phyloP scores from a whole-genome alignment of 2,329 filamentous ascomycete genomes.

The Ploettnerulaceae sp. region DNA sequence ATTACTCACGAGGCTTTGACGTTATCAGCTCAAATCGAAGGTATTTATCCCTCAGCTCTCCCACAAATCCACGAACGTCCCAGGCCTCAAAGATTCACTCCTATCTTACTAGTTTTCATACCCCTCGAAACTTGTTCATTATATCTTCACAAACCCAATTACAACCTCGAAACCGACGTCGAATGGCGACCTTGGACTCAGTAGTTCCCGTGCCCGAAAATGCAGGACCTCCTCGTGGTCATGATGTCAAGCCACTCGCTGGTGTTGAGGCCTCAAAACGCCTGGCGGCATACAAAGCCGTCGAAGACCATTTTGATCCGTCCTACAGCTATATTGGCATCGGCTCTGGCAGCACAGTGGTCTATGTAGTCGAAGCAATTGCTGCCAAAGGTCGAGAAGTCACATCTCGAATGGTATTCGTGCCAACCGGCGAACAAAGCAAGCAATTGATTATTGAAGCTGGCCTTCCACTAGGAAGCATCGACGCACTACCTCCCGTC shows the following conservation, averaged over 20 bases:
- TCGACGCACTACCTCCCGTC: conserved; percentile 34
- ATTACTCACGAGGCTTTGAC: not conserved
- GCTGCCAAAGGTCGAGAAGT: conserved; percentile 51
- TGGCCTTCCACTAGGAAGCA: conserved; percentile 64
- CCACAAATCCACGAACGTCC: not conserved
- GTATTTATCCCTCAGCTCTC: conserved; percentile 2
- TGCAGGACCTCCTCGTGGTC: conserved; percentile 13
- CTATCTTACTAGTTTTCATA: not conserved
- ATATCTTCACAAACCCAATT: not conserved
- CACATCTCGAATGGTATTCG: conserved; percentile 66
- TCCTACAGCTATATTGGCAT: conserved; percentile 66
- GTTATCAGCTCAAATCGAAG: not conserved
- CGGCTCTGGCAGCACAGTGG: conserved; percentile 75
- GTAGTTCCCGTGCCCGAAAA: conserved; percentile 14
- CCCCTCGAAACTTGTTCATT: not conserved
- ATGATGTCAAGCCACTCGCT: conserved; percentile 19
- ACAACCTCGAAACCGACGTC: conserved; percentile 4
- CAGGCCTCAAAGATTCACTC: not conserved
- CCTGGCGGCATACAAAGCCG: conserved; percentile 67
- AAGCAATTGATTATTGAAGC: conserved; percentile 79
- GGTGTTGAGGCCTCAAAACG: conserved; percentile 70
- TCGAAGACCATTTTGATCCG: conserved; percentile 64
- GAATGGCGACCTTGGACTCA: conserved; percentile 20
- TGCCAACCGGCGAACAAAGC: conserved; percentile 72
- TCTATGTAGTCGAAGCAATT: conserved; percentile 83